Percentiles rank a stretch among this genome's conserved stretches.
Evolutionary conservation across 805 yeast genomes (phyloP).

Genomic region (Saccharomycopsis lassenensis): DNA sequence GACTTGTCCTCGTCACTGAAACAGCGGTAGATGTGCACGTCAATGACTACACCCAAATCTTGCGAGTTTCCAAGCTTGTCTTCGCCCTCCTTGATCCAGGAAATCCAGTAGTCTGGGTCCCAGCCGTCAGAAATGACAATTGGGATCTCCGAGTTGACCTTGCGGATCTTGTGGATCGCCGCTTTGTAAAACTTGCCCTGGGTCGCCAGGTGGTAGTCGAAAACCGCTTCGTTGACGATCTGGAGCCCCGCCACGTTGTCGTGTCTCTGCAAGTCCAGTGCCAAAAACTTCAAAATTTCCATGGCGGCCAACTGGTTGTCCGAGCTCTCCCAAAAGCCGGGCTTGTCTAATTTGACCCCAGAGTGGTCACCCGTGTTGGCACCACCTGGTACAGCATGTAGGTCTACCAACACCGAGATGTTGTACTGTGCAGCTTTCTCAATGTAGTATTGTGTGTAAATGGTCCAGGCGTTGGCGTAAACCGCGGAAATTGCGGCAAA

Average conservation of each 20-base stretch:
- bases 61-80: constrained; percentile 25
- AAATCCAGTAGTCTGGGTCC: constrained; percentile 75
- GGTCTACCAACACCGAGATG: constrained; percentile 71
- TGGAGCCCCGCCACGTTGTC: constrained; percentile 79
- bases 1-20: constrained; percentile 64
- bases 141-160: constrained; percentile 47
- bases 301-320: constrained; percentile 35
- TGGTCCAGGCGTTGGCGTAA: constrained; percentile 66
- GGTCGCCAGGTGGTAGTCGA: constrained; percentile 38
- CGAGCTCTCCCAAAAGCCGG: constrained; percentile 53
- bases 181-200: constrained; percentile 54
- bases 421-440: constrained; percentile 46
- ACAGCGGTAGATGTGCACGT: constrained; percentile 79
- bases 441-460: constrained; percentile 40
- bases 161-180: constrained; percentile 52
- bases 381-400: constrained; percentile 89
- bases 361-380: constrained; percentile 83
- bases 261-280: constrained; percentile 39
- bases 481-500: constrained; percentile 45
- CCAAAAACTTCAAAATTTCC: constrained; percentile 46
- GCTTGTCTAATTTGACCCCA: constrained; percentile 49
- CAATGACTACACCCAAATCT: constrained; percentile 61
- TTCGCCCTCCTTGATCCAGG: constrained; percentile 44
- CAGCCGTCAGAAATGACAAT: constrained; percentile 86
- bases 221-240: constrained; percentile 75